Base-by-base conservation (phyloP, 78 protist genomes). In the Dictyostelium capitatum region DNA sequence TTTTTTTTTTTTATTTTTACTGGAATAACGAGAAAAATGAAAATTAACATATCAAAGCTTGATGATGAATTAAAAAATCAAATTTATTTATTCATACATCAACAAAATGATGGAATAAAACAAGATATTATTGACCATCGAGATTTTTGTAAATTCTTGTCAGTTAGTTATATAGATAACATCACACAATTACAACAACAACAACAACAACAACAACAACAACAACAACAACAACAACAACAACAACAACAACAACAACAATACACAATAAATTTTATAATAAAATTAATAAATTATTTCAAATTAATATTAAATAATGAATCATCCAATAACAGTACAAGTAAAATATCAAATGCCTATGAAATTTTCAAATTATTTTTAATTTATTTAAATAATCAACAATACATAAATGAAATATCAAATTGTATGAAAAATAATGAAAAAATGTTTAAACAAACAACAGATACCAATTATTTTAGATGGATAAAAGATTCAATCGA, bases 91-190 rank as follows among this genome's bases (percentile, higher is more conserved):
- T 37, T 37, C 43, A 67, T 25, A 12, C 43, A 64, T 4, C 73
- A 67, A 67, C 30, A 37, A 37, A 37, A 37, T 3, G 43, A n/a
- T 32, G 25, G 30, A 32, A 67, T 67, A 28, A 43, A 67, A 17
- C 43, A 32, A 67, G 75, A 67, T 32, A 67, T n/a, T 15, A 67
- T 67, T 5, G 75, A 67, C 6, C 75, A 67, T 32, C 28, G 32
- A 67, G 28, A 32, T 67, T 32, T 67, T 67, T 67, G 75, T 67
- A 67, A 67, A 67, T 67, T 67, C 30, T 67, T 67, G 14, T 67
- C 75, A 67, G 23, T 30, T 5, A 11, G 15, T 32, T 32, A 30
- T 32, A 67, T 14, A 32, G 28, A 37, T 25, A 28, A 67, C 3
- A 67, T 32, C 15, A 32, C 10, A 51, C 56, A 51, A 12, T 51